Base-by-base conservation (phyloP, 371 early-diverging fungal species). In the Mucor ambiguus region DNA sequence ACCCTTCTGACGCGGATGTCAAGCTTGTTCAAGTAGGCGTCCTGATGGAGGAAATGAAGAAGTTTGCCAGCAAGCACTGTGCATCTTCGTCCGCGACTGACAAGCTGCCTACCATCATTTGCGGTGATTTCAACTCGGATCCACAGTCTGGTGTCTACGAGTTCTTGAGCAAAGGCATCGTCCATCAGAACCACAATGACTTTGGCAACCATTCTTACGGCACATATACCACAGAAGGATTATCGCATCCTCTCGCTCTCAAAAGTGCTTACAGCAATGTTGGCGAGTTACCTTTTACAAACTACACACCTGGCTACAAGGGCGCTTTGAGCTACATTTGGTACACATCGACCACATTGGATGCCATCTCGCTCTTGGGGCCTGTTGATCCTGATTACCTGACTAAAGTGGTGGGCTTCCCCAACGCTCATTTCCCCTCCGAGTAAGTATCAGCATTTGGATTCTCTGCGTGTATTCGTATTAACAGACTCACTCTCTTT, bases 301-400 rank as follows among this genome's bases (percentile, higher is more conserved):
- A 98, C 78, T 96, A 88, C 75, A 97, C 96, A 10, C 96, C 98
- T 2, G 76, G 77, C 1, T 99, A 95, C 71, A 90, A 85, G 63
- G 99, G 96, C 0, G 93, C 93, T 20, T 93, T 99, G 71, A 99
- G 99, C 82, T 99, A 98, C 73, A 94, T 99, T 64, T 99, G 97
- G 93, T 94, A 94, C 81, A 85, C 93, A 6, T 88, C 88, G 48
- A 87, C 85, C 48, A 87, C 94, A 29, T 75, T 95, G 33, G 81
- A 86, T 22, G 87, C 92, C n/a, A 85, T 91, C 22, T 96, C 97
- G 0, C 73, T 98, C 20, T 77, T 98, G 60, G 94, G 94, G 4
- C 85, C 91, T 24, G 89, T 99, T 9, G 96, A 95, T 64, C 85
- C 86, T 52, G 92, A 92, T 62, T 96, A 95, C 77, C 72, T 90